phyloP scores from a whole-genome alignment of 257 asterid genomes.

The Vinca minor region DNA sequence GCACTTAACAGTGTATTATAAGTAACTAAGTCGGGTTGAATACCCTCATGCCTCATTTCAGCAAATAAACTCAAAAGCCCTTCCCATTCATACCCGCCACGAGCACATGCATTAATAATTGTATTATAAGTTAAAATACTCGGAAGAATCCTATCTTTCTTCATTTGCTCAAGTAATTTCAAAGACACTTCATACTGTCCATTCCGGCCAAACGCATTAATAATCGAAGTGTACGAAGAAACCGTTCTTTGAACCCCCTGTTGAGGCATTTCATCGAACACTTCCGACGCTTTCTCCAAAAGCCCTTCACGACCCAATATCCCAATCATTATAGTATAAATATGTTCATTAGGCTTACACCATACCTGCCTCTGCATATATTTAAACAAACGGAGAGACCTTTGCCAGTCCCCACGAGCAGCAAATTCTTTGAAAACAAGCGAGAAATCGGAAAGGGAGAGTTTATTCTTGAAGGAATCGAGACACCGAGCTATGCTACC shows the following conservation, averaged over 20 bases:
- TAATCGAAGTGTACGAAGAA: slow-evolving; percentile 70
- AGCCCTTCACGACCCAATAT: slow-evolving; percentile 87
- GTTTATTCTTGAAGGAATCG: slow-evolving; percentile 75
- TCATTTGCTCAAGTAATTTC: slow-evolving; percentile 64
- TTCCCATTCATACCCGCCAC: slow-evolving; percentile 94
- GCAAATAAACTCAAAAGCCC: slow-evolving; percentile 89
- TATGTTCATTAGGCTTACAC: slow-evolving; percentile 93
- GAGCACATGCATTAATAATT: slow-evolving; percentile 72
- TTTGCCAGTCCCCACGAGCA: slow-evolving; percentile 87
- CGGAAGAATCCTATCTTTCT: slow-evolving; percentile 62
- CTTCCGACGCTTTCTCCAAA: slow-evolving; percentile 71
- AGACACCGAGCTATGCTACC: slow-evolving; percentile 98
- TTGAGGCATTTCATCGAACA: slow-evolving; percentile 73
- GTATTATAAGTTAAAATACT: slow-evolving; percentile 88
- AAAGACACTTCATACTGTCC: slow-evolving; percentile 69
- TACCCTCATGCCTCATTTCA: slow-evolving; percentile 92
- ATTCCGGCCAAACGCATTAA: slow-evolving; percentile 83
- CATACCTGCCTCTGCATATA: slow-evolving; percentile 95
- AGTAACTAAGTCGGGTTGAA: slow-evolving; percentile 92
- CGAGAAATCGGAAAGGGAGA: slow-evolving; percentile 74
- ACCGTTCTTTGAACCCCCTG: slow-evolving; percentile 57
- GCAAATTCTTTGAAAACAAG: slow-evolving; percentile 83
- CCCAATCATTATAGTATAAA: slow-evolving; percentile 67
- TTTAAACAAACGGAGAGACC: slow-evolving; percentile 87
- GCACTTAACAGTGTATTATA: slow-evolving; percentile 80